A percentile compares a stretch with the other conserved stretches of the same genome.
These are phyloP conservation scores for Dinochytrium kinnereticum DNA, from an alignment of 371 early-diverging fungal species.

Conservation along the genomic window DNA sequence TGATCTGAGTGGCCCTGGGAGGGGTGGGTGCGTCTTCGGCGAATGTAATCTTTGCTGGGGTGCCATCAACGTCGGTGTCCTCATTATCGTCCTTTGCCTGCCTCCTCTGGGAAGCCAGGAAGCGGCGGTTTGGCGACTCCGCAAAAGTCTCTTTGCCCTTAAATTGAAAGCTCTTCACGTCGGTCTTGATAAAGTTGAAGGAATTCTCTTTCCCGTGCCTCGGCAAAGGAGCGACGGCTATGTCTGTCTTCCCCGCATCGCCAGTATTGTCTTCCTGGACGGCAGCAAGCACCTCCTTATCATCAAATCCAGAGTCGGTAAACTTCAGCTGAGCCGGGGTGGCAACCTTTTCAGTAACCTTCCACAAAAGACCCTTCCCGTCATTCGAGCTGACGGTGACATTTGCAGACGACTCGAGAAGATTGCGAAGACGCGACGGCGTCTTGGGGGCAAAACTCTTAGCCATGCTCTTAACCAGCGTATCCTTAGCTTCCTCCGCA, in stretches of 20 bases:
- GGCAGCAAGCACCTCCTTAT: no score
- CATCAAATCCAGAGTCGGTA: no score
- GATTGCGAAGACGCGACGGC: neutral
- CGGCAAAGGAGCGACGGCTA: no score
- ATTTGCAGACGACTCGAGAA: neutral
- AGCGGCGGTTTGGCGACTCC: neutral
- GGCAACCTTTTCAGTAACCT: neutral
- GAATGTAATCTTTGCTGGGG: neutral
- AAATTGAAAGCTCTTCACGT: neutral
- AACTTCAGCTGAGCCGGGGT: no score
- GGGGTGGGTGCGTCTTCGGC: constrained; percentile 3
- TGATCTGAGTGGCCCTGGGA: neutral
- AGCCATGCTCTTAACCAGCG: neutral
- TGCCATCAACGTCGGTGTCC: neutral
- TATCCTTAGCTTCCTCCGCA: no score
- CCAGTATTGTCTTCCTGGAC: no score
- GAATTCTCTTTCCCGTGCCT: no score
- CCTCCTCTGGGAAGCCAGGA: no score
- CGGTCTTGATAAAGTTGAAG: no score
- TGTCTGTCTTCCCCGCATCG: no score
- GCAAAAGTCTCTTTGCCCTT: neutral
- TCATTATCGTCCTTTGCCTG: no score
- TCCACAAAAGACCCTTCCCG: neutral
- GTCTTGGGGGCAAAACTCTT: constrained; percentile 4
- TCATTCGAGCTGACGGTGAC: neutral